Evolutionary conservation across 2,329 filamentous ascomycete genomes (phyloP).

Genomic region (Penicillium sp.): DNA sequence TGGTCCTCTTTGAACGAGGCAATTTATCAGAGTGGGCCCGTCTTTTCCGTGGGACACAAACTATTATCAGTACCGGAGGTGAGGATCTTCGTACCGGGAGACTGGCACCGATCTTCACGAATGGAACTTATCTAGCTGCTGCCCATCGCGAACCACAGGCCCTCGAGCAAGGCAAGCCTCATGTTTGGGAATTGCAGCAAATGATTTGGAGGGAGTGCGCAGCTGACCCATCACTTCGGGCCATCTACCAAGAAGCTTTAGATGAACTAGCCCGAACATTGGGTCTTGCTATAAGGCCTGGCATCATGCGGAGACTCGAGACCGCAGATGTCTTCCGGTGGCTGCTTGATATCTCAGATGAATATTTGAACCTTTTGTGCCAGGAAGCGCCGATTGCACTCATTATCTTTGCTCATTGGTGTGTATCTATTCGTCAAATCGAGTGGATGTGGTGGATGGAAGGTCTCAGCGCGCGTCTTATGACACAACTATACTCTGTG

Average conservation of each 20-base stretch:
- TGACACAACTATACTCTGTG: conserved; percentile 10
- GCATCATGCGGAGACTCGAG: conserved; percentile 9
- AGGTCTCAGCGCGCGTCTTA: conserved; percentile 14
- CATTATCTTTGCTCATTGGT: conserved; percentile 19
- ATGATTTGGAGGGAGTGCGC: conserved; percentile 10
- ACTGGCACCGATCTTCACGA: conserved; percentile 18
- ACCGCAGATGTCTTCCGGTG: conserved; percentile 25
- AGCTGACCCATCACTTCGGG: not conserved
- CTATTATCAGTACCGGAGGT: conserved; percentile 32
- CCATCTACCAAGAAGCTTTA: conserved; percentile 14
- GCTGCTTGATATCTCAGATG: conserved; percentile 18
- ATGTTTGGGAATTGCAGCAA: conserved; percentile 15
- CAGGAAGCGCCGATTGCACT: conserved; percentile 13
- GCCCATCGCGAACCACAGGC: not conserved
- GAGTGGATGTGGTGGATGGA: conserved; percentile 26
- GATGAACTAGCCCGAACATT: conserved; percentile 18
- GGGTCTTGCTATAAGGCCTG: conserved; percentile 5
- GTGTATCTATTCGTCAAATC: conserved; percentile 14
- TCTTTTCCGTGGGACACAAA: conserved; percentile 39
- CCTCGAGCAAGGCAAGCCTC: conserved; percentile 7
- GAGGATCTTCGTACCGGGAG: conserved; percentile 19
- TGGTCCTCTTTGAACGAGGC: conserved; percentile 34
- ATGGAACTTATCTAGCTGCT: conserved; percentile 3
- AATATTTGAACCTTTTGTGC: conserved; percentile 10
- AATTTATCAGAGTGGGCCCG: conserved; percentile 42